These are phyloP conservation scores for Calonectria leucothoes DNA, from an alignment of 2,329 filamentous ascomycete genomes.

Conservation along the genomic window DNA sequence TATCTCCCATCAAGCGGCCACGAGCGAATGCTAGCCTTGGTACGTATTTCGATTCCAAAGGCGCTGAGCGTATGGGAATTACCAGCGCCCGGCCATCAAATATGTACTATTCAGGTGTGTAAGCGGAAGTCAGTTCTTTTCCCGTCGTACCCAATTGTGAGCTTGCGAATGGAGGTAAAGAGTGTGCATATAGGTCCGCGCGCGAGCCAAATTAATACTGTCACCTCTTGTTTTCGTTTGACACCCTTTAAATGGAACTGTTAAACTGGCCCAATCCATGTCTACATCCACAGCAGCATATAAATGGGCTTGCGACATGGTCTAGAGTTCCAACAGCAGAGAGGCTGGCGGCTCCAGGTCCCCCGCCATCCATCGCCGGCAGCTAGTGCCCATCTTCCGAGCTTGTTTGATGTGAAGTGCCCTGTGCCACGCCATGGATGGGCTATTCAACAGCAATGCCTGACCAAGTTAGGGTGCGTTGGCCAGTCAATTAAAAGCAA, in stretches of 20 bases:
- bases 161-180: neutral
- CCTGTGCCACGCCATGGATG: neutral
- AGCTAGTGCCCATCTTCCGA: conserved; percentile 17
- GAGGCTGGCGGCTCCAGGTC: neutral
- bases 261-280: conserved; percentile 4
- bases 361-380: conserved; percentile 7
- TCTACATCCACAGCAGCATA: conserved; percentile 18
- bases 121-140: neutral
- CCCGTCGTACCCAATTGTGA: neutral
- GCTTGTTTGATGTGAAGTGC: conserved; percentile 1
- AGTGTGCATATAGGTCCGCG: conserved; percentile 14
- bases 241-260: neutral
- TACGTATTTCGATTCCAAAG: neutral
- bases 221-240: conserved; percentile 7
- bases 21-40: conserved; percentile 4
- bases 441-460: conserved; percentile 12
- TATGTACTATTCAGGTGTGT: neutral
- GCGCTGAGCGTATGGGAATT: conserved; percentile 6
- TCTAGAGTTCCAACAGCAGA: neutral
- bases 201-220: neutral
- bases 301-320: conserved; percentile 27
- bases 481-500: conserved; percentile 17
- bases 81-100: conserved; percentile 6
- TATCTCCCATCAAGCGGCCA: conserved; percentile 22
- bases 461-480: conserved; percentile 22